Conservation (phyloP, 805 yeast genomes). For the Metschnikowia picachoensis region DNA sequence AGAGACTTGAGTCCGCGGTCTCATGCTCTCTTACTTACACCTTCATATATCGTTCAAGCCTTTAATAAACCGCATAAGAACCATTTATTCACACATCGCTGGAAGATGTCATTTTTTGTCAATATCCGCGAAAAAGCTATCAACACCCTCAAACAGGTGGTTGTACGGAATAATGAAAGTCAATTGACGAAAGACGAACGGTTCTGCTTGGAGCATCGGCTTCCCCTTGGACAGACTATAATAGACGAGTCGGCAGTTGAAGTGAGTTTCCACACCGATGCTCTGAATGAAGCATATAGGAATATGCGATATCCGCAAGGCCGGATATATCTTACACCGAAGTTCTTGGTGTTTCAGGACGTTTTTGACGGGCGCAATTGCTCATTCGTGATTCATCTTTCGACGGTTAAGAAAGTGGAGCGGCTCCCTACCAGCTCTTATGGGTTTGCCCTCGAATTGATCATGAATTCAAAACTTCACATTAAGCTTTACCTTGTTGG, state of each 20-base stretch:
- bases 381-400: constrained; percentile 65
- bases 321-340: constrained; percentile 64
- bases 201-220: constrained; percentile 60
- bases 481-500: constrained; percentile 75
- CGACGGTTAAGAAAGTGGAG: constrained; percentile 81
- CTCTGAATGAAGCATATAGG: constrained; percentile 20
- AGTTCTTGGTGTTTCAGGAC: constrained; percentile 72
- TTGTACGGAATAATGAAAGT: constrained; percentile 38
- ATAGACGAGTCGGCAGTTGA: constrained; percentile 69
- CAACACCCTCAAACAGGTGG: constrained; percentile 39
- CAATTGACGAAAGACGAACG: constrained; percentile 64
- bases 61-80: background rate
- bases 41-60: background rate
- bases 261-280: constrained; percentile 28
- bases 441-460: constrained; percentile 72
- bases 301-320: constrained; percentile 46
- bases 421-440: constrained; percentile 73
- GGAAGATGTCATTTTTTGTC: constrained; percentile 48
- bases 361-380: constrained; percentile 65
- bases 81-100: background rate
- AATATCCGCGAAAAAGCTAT: constrained; percentile 46
- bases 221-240: constrained; percentile 70
- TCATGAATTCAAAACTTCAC: constrained; percentile 61
- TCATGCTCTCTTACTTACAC: background rate
- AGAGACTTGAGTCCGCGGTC: background rate